Evolutionary conservation across 345 rosid species (phyloP), one percentile per base, ranked within the genome.

Genomic region (Brassica juncea): DNA sequence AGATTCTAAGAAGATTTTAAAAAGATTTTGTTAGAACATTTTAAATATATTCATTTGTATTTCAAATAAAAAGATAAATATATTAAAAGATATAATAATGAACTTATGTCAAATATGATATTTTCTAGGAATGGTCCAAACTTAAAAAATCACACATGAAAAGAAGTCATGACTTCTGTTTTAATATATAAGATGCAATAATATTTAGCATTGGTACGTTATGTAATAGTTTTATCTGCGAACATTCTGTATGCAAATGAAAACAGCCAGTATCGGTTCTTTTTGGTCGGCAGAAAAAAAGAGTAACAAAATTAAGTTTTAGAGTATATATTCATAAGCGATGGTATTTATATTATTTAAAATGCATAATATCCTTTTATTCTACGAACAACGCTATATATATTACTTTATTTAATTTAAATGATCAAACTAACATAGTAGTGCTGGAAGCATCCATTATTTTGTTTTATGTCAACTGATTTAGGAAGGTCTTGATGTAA

Each of bases 391-490:
- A 52, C 37, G 66, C 35, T 77, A 6, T 30, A 27, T 27, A 27
- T 12, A 66, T 52, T 52, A 21, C 27, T 34, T 64, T 34, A 5
- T 66, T 4, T 1, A 71, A 71, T 11, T 32, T 49, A 21, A 70
- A 63, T 37, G 59, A 71, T 5, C 19, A 78, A 66, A 39, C 25
- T 54, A 66, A 71, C 35, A 37, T 42, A 30, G 8, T 73, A 73
- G 82, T 72, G 73, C 62, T 31, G 25, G 55, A 78, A 42, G 82
- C 82, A 72, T 78, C 68, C 55, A 47, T 27, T 47, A 34, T 71
- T 44, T 65, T 65, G 21, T 71, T 71, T 64, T 78, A 15, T 65
- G 52, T 8, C 44, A 78, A 65, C 31, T 71, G 32, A 28, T 65
- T 28, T 28, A 66, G 25, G 4, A 72, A 7, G 11, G 8, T 1